These are phyloP conservation scores for Pouteria glomerata DNA, from an alignment of 148 eudicot species.

Conservation along the genomic window DNA sequence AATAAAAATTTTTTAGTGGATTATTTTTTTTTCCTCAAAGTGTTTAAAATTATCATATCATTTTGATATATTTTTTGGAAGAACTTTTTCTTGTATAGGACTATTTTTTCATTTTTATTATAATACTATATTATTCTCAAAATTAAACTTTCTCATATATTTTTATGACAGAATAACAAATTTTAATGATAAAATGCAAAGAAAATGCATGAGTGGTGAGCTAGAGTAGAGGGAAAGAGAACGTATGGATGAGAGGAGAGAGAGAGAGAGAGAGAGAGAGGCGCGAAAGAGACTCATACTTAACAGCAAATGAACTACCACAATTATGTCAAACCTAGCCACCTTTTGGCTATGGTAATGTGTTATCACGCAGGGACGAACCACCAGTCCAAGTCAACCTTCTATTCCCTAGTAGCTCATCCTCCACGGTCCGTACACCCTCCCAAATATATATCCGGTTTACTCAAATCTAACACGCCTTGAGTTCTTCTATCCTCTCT, in stretches of 20 bases:
- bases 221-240: not conserved
- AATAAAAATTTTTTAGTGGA: too few species aligned
- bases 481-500: not conserved
- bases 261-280: not conserved
- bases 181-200: too few species aligned
- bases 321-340: not conserved
- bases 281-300: not conserved
- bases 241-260: not conserved
- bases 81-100: too few species aligned
- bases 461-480: too few species aligned
- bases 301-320: conserved; percentile 2
- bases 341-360: not conserved
- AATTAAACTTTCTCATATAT: too few species aligned
- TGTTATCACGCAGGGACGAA: conserved; percentile 10
- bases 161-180: not conserved
- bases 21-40: too few species aligned
- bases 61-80: too few species aligned
- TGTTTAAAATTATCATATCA: too few species aligned
- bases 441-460: not conserved
- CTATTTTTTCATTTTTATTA: too few species aligned
- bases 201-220: too few species aligned
- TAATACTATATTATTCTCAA: too few species aligned
- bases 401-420: not conserved
- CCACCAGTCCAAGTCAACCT: conserved; percentile 28
- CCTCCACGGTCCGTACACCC: not conserved